Base-by-base conservation (phyloP, 2,329 filamentous ascomycete species). In the Diaporthe eres region DNA sequence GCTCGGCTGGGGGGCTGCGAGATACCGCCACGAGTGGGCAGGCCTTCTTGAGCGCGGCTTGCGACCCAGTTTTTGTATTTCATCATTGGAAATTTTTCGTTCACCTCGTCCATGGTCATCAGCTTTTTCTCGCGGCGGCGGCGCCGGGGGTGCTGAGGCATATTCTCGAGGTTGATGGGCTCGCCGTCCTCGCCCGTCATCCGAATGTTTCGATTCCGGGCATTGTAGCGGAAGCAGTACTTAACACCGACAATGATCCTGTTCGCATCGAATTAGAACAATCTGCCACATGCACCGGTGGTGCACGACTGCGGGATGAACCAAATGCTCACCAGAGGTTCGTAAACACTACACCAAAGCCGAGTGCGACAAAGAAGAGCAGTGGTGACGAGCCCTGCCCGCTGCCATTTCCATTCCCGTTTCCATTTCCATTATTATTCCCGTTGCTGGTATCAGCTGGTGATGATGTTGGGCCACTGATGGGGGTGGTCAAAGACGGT, bases 171-270 rank as follows among this genome's bases (percentile, higher is more conserved):
- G 77, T 95, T 95, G 81, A 99, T 97, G 22, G 94, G 94, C 78
- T 98, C 96, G 82, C 94, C 94, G 79, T 96, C 94, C 80, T 95
- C 94, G 78, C 76, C 76, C 22, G 88, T 94, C 87, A 85, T 90
- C 87, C 95, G 92, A 81, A 95, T 87, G 77, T 93, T 92, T 71
- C 97, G 93, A 82, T 97, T 97, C 76, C 97, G 93, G 80, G 97
- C 96, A 85, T 98, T 98, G 85, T 99, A 98, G 80, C 97, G 91
- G 86, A 99, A 99, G 86, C 97, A 99, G 85, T 99, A 99, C 87
- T 99, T 99, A 77, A 99, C 97, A 80, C 97, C 97, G 77, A 99
- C 97, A 80, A 99, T 99, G 81, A 99, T 99, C 97, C 97, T 99
- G 81, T 72, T 57, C 17, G 72, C 22, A 10, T 9, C 15, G 6